A percentile compares a stretch with the other conserved stretches of the same genome.
These are phyloP conservation scores for Drechslerella coelobrocha DNA, from an alignment of 2,329 filamentous ascomycete species.

Conservation along the genomic window DNA sequence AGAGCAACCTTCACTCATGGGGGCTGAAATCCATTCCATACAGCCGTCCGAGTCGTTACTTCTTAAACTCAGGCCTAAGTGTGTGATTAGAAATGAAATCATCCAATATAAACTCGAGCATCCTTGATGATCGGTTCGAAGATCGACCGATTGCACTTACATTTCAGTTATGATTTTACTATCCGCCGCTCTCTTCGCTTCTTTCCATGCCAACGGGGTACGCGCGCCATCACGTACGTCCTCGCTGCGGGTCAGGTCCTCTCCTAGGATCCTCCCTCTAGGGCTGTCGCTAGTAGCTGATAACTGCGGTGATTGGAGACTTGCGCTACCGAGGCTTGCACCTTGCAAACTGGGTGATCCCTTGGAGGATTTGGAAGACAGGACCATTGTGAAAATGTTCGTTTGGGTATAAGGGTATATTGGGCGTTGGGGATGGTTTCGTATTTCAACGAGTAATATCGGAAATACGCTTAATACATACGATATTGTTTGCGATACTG, in stretches of 20 bases:
- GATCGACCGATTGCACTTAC: not conserved
- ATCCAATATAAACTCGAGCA: not conserved
- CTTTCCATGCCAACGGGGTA: constrained; percentile 35
- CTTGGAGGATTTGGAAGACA: constrained; percentile 13
- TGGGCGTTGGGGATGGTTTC: too few relatives aligned
- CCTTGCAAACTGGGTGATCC: not conserved
- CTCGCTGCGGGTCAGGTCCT: constrained; percentile 26
- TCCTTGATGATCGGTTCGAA: not conserved
- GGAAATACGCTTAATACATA: too few relatives aligned
- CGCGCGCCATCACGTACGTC: constrained; percentile 30
- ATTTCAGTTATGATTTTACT: constrained; percentile 49
- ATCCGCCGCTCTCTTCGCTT: constrained; percentile 38
- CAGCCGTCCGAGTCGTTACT: not conserved
- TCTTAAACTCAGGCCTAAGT: constrained; percentile 30
- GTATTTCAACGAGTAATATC: too few relatives aligned
- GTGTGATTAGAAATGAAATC: too few relatives aligned
- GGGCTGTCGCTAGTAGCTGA: not conserved
- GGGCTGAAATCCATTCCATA: too few relatives aligned
- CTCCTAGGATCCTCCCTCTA: constrained; percentile 15
- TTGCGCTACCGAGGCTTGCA: too few relatives aligned
- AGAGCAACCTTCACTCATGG: too few relatives aligned
- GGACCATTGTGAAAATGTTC: constrained; percentile 8
- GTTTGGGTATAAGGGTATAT: not conserved
- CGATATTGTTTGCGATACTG: too few relatives aligned
- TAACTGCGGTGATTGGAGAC: not conserved